These are phyloP conservation scores for Aureobasidium musti DNA, from an alignment of 2,329 filamentous ascomycete species.

Conservation along the genomic window DNA sequence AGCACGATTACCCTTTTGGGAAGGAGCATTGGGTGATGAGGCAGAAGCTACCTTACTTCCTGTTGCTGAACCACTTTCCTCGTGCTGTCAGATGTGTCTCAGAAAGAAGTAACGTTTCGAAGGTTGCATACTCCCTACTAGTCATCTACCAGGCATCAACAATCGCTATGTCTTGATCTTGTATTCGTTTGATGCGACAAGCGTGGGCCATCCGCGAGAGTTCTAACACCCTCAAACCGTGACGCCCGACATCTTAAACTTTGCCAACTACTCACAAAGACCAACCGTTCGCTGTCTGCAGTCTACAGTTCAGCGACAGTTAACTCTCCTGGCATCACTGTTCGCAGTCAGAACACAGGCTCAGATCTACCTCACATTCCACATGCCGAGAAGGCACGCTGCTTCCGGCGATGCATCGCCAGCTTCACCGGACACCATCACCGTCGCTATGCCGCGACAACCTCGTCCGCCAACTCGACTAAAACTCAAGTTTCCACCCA, in stretches of 20 bases:
- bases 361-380: conserved; percentile 9
- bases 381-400: conserved; percentile 26
- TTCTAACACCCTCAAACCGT: conserved; percentile 11
- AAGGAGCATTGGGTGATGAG: conserved; percentile 2
- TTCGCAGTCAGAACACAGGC: background rate
- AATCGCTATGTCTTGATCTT: conserved; percentile 12
- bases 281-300: background rate
- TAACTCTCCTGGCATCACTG: background rate
- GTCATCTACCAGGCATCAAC: conserved; percentile 6
- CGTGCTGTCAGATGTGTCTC: background rate
- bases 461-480: conserved; percentile 29
- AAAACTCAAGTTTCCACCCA: conserved; percentile 36
- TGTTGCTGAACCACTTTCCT: background rate
- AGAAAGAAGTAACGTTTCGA: background rate
- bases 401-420: conserved; percentile 22
- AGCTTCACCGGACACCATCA: conserved; percentile 22
- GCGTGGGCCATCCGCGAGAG: conserved; percentile 19
- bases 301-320: background rate
- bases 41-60: conserved; percentile 1
- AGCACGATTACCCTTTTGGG: conserved; percentile 21
- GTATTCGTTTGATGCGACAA: conserved; percentile 4
- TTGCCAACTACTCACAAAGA: background rate
- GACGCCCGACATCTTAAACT: background rate
- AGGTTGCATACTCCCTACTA: background rate
- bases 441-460: conserved; percentile 23